A percentile compares a stretch with the other conserved stretches of the same genome.
Conservation (phyloP, 2,329 filamentous ascomycete species). For the Neonectria coccinea region DNA sequence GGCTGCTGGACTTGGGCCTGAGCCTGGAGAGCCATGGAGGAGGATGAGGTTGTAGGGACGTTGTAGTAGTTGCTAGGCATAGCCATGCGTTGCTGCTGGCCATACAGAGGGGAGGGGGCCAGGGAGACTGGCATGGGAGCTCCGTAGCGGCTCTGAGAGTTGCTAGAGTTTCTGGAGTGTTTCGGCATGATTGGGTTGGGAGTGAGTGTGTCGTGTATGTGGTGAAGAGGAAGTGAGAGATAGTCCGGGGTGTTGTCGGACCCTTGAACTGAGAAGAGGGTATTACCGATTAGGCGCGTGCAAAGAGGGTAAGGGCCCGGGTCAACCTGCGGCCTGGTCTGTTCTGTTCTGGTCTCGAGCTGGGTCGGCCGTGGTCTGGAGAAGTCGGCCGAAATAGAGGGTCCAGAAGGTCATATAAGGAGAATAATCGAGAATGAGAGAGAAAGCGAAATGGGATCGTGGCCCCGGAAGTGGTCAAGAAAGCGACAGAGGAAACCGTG, state of each 20-base stretch:
- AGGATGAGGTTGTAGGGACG: conserved; percentile 50
- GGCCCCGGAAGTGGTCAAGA: conserved; percentile 26
- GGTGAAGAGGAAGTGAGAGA: conserved; percentile 24
- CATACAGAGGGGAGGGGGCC: conserved; percentile 57
- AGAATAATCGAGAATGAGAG: conserved; percentile 8
- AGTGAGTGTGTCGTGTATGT: conserved; percentile 22
- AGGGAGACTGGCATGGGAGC: conserved; percentile 54
- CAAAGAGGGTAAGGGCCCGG: conserved; percentile 38
- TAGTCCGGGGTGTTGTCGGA: conserved; percentile 28
- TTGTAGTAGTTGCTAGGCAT: conserved; percentile 56
- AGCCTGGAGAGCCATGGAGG: conserved; percentile 48
- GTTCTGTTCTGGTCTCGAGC: conserved; percentile 27
- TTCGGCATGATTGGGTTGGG: conserved; percentile 57
- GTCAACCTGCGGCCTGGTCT: conserved; percentile 44
- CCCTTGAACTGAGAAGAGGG: conserved; percentile 28
- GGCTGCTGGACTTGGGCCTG: conserved; percentile 46
- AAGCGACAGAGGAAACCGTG: conserved; percentile 42
- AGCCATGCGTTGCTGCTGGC: conserved; percentile 53
- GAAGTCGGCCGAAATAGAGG: conserved; percentile 32
- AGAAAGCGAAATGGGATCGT: conserved; percentile 31
- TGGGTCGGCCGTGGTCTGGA: conserved; percentile 36
- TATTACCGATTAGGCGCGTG: conserved; percentile 46
- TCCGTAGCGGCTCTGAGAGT: conserved; percentile 46
- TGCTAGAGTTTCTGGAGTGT: conserved; percentile 56
- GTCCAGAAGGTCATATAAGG: conserved; percentile 21